Percentiles rank a stretch among this genome's conserved stretches.
Evolutionary conservation across 176 grass and related monocot genomes (phyloP).

Genomic region (Lolium rigidum): DNA sequence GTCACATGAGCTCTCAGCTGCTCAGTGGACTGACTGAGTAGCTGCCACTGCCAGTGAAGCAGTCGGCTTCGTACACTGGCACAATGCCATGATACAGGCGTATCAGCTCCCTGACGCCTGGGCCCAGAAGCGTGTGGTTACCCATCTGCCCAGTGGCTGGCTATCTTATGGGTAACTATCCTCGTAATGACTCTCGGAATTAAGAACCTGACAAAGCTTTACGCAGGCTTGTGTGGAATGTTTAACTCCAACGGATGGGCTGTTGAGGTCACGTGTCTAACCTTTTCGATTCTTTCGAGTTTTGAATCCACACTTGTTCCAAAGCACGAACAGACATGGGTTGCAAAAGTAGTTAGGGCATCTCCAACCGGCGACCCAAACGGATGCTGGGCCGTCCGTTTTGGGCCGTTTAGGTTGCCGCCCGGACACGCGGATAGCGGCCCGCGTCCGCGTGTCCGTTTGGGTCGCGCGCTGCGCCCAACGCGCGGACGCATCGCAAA

Average conservation of each 20-base stretch:
- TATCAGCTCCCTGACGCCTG: slow-evolving; percentile 2
- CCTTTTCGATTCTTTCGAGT: slow-evolving; percentile 5
- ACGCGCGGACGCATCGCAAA: too few relatives aligned
- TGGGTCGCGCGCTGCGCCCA: too few relatives aligned
- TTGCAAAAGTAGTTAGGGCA: too few relatives aligned
- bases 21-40: slow-evolving; percentile 1
- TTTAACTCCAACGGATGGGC: neutral
- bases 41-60: slow-evolving; percentile 5
- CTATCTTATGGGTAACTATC: neutral
- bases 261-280: neutral
- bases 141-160: neutral
- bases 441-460: too few relatives aligned
- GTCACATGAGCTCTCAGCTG: slow-evolving; percentile 28
- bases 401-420: too few relatives aligned
- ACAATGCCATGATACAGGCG: neutral
- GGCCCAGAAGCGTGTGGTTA: neutral
- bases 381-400: too few relatives aligned
- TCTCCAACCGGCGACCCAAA: too few relatives aligned
- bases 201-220: slow-evolving; percentile 42
- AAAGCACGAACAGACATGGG: neutral
- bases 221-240: slow-evolving; percentile 10
- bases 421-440: too few relatives aligned
- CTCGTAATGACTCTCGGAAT: neutral
- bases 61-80: slow-evolving; percentile 27
- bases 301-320: slow-evolving; percentile 25